A percentile compares a stretch with the other conserved stretches of the same genome.
These are phyloP conservation scores for Davidsoniella neocaledoniae DNA, from an alignment of 2,329 filamentous ascomycete genomes.

Conservation along the genomic window DNA sequence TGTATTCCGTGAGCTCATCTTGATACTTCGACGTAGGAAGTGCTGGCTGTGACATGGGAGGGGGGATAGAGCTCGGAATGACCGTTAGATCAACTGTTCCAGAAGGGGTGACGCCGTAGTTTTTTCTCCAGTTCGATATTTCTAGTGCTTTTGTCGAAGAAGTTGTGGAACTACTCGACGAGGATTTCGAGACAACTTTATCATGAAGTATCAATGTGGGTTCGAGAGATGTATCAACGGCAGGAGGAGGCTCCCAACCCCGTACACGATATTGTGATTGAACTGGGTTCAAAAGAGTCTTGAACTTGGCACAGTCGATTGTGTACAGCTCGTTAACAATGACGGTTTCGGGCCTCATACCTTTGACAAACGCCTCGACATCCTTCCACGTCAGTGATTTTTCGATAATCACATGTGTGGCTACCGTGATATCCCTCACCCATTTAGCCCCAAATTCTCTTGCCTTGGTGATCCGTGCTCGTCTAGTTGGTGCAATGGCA, in stretches of 20 bases:
- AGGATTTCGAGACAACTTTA: too few relatives aligned
- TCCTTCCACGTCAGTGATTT: conserved; percentile 46
- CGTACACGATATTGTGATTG: conserved; percentile 42
- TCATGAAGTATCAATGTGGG: too few relatives aligned
- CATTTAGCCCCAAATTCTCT: conserved; percentile 60
- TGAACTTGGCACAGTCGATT: conserved; percentile 47
- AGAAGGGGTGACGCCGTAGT: neutral
- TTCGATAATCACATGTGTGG: conserved; percentile 73
- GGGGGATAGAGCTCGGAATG: neutral
- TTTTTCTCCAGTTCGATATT: neutral
- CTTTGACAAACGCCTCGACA: conserved; percentile 32
- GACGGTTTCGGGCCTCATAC: conserved; percentile 18
- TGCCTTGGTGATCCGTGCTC: conserved; percentile 56
- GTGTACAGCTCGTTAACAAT: conserved; percentile 55
- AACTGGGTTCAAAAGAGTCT: conserved; percentile 37
- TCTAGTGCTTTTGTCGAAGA: neutral
- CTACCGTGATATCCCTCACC: conserved; percentile 37
- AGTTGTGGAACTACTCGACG: too few relatives aligned
- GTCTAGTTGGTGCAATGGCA: conserved; percentile 49
- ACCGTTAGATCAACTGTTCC: neutral
- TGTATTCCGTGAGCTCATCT: conserved; percentile 44
- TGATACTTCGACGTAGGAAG: neutral
- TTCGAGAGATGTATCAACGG: too few relatives aligned
- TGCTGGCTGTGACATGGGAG: neutral
- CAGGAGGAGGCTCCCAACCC: conserved; percentile 23